These are phyloP conservation scores for Clonostachys rhizophaga DNA, from an alignment of 2,329 filamentous ascomycete genomes.

Conservation along the genomic window DNA sequence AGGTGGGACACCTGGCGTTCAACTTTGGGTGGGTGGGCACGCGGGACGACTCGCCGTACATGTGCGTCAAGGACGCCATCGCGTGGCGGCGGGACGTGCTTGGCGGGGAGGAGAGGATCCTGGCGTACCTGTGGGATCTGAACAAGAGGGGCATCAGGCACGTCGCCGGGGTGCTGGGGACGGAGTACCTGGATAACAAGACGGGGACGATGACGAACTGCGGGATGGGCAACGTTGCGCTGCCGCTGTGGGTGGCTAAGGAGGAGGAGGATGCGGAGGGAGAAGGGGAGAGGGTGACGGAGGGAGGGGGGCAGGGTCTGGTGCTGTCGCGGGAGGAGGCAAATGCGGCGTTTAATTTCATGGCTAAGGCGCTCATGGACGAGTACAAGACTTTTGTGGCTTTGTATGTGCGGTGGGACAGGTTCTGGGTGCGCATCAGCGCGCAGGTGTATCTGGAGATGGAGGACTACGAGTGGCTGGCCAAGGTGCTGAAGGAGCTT, in stretches of 20 bases:
- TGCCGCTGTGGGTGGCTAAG: constrained; percentile 52
- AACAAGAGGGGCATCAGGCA: constrained; percentile 58
- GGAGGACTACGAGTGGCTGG: constrained; percentile 72
- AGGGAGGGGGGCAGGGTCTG: constrained; percentile 14
- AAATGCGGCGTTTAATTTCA: constrained; percentile 47
- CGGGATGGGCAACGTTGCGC: constrained; percentile 65
- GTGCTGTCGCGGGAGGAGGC: constrained; percentile 20
- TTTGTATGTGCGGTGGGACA: constrained; percentile 52
- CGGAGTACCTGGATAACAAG: constrained; percentile 65
- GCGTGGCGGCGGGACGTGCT: constrained; percentile 64
- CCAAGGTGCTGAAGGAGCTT: constrained; percentile 47
- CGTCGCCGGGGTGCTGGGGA: constrained; percentile 61
- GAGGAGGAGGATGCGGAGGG: constrained; percentile 10
- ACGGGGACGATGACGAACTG: constrained; percentile 59
- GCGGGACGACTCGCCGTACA: constrained; percentile 64
- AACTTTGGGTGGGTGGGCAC: constrained; percentile 79
- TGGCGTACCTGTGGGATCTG: constrained; percentile 56
- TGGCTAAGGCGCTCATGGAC: constrained; percentile 43
- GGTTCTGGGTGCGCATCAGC: constrained; percentile 69
- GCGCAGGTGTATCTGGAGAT: constrained; percentile 79
- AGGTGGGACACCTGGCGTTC: constrained; percentile 59
- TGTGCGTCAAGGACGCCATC: constrained; percentile 68
- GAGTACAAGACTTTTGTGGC: constrained; percentile 69
- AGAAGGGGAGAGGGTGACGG: constrained; percentile 10
- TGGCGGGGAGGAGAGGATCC: constrained; percentile 69